Evolutionary conservation across 495 filamentous ascomycete genomes (phyloP), one percentile per base, ranked within the genome.

Genomic region (Talaromyces thailandensis): DNA sequence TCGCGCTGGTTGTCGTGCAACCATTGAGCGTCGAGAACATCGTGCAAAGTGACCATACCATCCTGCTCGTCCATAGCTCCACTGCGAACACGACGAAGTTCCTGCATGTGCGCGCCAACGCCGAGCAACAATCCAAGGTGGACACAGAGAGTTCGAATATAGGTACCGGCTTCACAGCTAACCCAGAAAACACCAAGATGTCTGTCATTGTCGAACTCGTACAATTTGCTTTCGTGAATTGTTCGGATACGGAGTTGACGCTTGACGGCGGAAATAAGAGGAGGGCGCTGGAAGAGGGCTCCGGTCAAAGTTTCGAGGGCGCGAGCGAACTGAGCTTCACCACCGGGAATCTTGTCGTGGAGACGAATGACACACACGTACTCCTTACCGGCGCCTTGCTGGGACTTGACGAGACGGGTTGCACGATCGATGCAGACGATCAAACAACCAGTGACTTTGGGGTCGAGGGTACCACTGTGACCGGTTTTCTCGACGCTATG

Each of bases 131-230:
- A 81, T 63, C 94, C 94, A 65, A 98, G 76, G 78, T 98, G 94
- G 40, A 98, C 94, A 78, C 94, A 98, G 23, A 98, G 85, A 12
- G 95, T 98, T 76, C 94, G 89, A 72, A 98, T 97, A 71, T 98
- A 98, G 32, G 94, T 98, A 69, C 94, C 94, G 64, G 94, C 94
- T 76, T 98, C 94, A 74, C 94, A 98, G 75, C 90, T 93, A 63
- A 98, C 95, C 94, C 94, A 97, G 84, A 98, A 98, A 32, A 98
- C 92, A 74, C 88, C 95, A n/a, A 98, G 84, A 70, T 97, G 91
- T 64, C 94, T 86, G 62, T 98, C 92, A 73, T 98, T 96, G 76
- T 98, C 94, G 70, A 96, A 98, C 76, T 98, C 93, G 68, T 92
- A 88, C 35, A 96, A 79, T 76, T 93, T 93, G 81, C 88, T 92